phyloP scores from a whole-genome alignment of 495 filamentous ascomycete genomes.

The Thermochaetoides thermophila region DNA sequence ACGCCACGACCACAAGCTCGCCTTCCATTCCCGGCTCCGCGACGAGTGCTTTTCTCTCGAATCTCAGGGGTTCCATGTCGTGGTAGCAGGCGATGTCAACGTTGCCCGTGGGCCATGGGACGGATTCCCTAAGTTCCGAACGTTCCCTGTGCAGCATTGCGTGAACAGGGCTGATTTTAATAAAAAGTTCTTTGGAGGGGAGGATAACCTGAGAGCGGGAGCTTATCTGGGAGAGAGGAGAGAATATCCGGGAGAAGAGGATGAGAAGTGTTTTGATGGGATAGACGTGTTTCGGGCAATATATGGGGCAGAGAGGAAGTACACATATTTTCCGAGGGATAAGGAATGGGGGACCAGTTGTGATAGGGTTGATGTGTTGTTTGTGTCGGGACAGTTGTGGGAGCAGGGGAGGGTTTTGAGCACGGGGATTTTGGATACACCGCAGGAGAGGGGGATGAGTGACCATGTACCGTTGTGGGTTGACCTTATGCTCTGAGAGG shows the following conservation, averaged over 20 bases:
- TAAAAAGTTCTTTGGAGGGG: conserved; percentile 27
- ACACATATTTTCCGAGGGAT: conserved; percentile 19
- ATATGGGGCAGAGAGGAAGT: conserved; percentile 14
- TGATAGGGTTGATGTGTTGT: conserved; percentile 25
- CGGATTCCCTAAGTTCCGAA: conserved; percentile 29
- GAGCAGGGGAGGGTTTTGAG: conserved; percentile 7
- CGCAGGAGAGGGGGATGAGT: conserved; percentile 20
- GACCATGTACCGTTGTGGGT: conserved; percentile 25
- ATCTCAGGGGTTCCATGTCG: conserved; percentile 20
- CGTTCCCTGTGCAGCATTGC: conserved; percentile 27
- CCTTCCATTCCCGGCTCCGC: conserved; percentile 28
- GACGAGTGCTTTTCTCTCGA: conserved; percentile 27
- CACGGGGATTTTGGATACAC: conserved; percentile 20
- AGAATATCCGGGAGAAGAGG: not conserved
- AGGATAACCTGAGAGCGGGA: conserved; percentile 9
- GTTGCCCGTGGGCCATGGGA: conserved; percentile 27
- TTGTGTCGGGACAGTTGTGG: conserved; percentile 14
- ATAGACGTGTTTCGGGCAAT: conserved; percentile 20
- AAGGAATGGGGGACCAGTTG: conserved; percentile 21
- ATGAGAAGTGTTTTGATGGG: conserved; percentile 7
- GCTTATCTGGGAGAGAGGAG: conserved; percentile 7
- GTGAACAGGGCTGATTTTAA: conserved; percentile 35
- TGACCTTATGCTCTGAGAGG: conserved; percentile 3
- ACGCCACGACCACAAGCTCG: conserved; percentile 34
- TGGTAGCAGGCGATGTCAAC: conserved; percentile 37